phyloP scores from a whole-genome alignment of 441 rosid species.

The Erodium texanum region DNA sequence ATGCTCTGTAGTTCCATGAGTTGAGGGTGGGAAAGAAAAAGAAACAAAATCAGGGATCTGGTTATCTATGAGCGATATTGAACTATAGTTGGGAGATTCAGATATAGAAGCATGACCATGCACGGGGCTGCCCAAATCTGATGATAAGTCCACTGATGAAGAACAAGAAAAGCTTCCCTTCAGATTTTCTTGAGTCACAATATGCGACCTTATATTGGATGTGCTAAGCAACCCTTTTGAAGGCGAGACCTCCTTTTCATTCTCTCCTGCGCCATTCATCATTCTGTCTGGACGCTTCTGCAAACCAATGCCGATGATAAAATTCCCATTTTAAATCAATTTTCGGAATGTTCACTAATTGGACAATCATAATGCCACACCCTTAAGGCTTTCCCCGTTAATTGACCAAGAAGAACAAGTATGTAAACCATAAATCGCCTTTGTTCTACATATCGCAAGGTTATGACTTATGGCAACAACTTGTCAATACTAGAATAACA shows the following conservation, averaged over 20 bases:
- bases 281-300: slow-evolving; percentile 33
- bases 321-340: not conserved
- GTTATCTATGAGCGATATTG: slow-evolving; percentile 17
- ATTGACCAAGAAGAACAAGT: not conserved
- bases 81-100: slow-evolving; percentile 25
- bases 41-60: slow-evolving; percentile 17
- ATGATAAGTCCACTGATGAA: slow-evolving; percentile 44
- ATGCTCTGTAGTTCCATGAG: slow-evolving; percentile 19
- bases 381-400: no score
- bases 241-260: slow-evolving; percentile 21
- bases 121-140: slow-evolving; percentile 34
- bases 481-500: not conserved
- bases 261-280: slow-evolving; percentile 14
- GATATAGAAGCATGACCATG: slow-evolving; percentile 27
- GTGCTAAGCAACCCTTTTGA: slow-evolving; percentile 25
- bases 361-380: slow-evolving; percentile 8
- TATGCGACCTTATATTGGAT: slow-evolving; percentile 18
- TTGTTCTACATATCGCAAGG: not conserved
- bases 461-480: not conserved
- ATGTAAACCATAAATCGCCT: not conserved
- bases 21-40: slow-evolving; percentile 23
- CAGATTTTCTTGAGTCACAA: slow-evolving; percentile 20
- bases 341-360: not conserved
- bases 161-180: slow-evolving; percentile 31
- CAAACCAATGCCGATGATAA: slow-evolving; percentile 20